Base-by-base conservation (phyloP, 805 yeast genomes). In the Monosporozyma servazzii region DNA sequence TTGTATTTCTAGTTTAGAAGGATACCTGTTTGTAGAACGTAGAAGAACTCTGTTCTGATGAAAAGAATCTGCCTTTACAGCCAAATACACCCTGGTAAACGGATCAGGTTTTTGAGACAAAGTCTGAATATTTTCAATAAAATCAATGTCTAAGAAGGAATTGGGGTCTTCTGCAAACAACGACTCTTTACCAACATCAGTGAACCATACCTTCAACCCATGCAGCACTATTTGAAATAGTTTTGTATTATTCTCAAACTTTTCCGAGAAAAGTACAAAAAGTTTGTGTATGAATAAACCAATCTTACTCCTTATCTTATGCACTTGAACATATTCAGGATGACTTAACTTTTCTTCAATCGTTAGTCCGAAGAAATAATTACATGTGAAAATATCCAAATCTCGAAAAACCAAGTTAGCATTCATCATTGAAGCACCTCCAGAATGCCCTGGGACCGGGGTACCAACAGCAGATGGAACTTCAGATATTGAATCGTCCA, bases 171-270 rank as follows among this genome's bases (percentile, higher is more conserved):
- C 70, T 46, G 77, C 83, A 47, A 82, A 75, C 0, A 82, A 67
- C 10, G 84, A 71, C 56, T 87, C 95, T 51, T 79, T 75, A 1
- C 96, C 95, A 27, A 84, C 84, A 61, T 88, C 93, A 27, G 84
- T 74, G 56, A 84, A 82, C 87, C 93, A 91, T 5, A 84, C 79
- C 55, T 84, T 80, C 45, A 84, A 62, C 2, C 84, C 82, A 60
- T 80, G 78, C 30, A 89, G 67, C 33, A 84, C 73, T 43, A 80
- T 78, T 54, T 80, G 80, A 63, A 82, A 76, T 10, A 86, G 64
- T 10, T 79, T 77, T 8, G 85, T 77, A 54, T 87, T 84, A 53
- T 86, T 88, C 45, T 77, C 81, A 43, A 76, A 75, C 48, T 77
- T 68, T 1, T 71, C 64, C 4, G 66, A 59, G 51, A 89, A 65